These are phyloP conservation scores for Phylloporus rhodoxanthus DNA, from an alignment of 768 basidiomycete species.

Conservation along the genomic window DNA sequence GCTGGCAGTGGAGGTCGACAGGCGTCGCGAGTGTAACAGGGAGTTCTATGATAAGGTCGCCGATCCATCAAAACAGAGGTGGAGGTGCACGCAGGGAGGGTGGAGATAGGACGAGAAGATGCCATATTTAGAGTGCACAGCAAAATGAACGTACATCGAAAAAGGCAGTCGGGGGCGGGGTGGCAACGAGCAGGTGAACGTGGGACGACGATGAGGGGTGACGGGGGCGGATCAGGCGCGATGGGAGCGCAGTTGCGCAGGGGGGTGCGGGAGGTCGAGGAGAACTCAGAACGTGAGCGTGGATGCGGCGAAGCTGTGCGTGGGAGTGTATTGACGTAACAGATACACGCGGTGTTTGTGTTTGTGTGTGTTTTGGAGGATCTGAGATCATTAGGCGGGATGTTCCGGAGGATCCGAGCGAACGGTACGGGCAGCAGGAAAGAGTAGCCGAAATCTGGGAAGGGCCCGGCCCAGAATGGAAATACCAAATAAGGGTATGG, in stretches of 20 bases:
- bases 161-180: neutral
- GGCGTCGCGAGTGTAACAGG: neutral
- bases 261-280: neutral
- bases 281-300: neutral
- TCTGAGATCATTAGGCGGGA: constrained; percentile 31
- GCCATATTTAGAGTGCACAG: neutral
- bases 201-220: neutral
- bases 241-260: constrained; percentile 13
- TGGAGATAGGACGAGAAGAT: neutral
- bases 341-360: constrained; percentile 30
- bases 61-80: constrained; percentile 11
- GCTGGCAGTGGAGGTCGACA: constrained; percentile 7
- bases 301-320: constrained; percentile 23
- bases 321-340: constrained; percentile 31
- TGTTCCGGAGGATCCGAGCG: constrained; percentile 29
- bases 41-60: neutral
- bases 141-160: neutral
- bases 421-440: constrained; percentile 32
- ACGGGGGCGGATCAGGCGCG: constrained; percentile 1
- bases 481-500: constrained; percentile 19
- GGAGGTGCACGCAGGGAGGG: neutral
- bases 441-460: constrained; percentile 37
- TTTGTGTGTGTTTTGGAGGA: constrained; percentile 8
- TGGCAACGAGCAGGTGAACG: neutral
- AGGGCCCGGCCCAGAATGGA: constrained; percentile 17